Evolutionary conservation across 2,329 filamentous ascomycete species (phyloP), one percentile per base, ranked within the genome.

Genomic region (Microdochium paspali): DNA sequence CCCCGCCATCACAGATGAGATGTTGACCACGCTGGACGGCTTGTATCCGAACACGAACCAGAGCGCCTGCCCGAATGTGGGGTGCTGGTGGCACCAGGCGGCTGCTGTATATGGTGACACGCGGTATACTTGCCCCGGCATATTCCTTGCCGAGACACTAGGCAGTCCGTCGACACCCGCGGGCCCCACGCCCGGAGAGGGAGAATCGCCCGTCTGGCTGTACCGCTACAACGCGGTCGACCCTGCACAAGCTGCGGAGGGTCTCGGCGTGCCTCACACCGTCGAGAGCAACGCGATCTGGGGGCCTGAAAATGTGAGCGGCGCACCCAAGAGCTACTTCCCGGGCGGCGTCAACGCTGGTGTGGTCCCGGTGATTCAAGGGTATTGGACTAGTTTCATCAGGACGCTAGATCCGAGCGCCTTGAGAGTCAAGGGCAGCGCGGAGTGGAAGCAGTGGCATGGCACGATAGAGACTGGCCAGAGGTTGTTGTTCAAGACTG

Each of bases 311-410:
- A 76, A 83, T 56, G 69, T 74, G 21, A 65, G 66, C 4, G 58
- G 52, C 0, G 62, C 72, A 1, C 82, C 83, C 0, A 57, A 58
- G 2, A 82, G 76, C 44, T 88, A 87, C 54, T 60, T 61, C 7
- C 58, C 66, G 0, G 69, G 67, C 3, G 68, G 66, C 13, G 62
- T 64, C 13, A 88, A 89, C 53, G 73, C 67, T 1, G 58, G 59
- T 0, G 79, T 85, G 5, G 71, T 85, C 1, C 70, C 76, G 0
- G 64, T 84, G 0, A 74, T 85, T 24, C 82, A 87, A 57, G 74
- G 71, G 0, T 90, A 89, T 62, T 90, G 84, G 84, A 78, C 80
- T 1, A 86, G 80, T 53, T 90, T 90, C 58, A 80, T 90, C 50
- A 67, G 76, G 24, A 71, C 70, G 0, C 72, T 80, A 31, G 70